phyloP scores from a whole-genome alignment of 768 basidiomycete genomes.

The Sistotremastrum suecicum region DNA sequence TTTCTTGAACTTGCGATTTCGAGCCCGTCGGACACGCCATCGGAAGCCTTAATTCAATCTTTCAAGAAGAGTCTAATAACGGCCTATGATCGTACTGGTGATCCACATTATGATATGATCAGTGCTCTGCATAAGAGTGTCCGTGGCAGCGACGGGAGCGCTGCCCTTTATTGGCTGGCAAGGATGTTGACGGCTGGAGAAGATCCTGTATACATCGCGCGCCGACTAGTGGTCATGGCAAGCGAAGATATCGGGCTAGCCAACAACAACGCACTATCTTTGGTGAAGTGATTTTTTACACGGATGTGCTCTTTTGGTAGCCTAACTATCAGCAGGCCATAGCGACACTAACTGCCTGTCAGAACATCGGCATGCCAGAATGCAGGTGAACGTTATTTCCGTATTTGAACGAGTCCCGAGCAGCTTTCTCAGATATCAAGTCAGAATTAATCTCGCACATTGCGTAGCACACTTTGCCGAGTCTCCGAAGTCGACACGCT shows the following conservation, averaged over 20 bases:
- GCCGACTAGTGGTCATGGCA: conserved; percentile 65
- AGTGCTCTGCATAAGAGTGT: conserved; percentile 76
- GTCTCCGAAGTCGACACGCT: conserved; percentile 67
- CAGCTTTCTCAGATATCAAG: no score
- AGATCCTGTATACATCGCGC: conserved; percentile 64
- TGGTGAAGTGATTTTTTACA: conserved; percentile 24
- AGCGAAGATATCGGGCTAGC: conserved; percentile 81
- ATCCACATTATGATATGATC: conserved; percentile 69
- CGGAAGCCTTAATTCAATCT: conserved; percentile 36
- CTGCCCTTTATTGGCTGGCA: conserved; percentile 82
- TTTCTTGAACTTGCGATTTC: conserved; percentile 57
- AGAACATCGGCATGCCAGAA: conserved; percentile 67
- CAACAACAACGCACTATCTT: conserved; percentile 59
- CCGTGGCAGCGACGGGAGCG: conserved; percentile 60
- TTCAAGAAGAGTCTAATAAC: conserved; percentile 50
- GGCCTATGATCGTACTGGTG: conserved; percentile 65
- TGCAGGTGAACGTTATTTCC: conserved; percentile 21
- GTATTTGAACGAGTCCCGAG: no score
- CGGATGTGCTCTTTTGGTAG: conserved; percentile 7
- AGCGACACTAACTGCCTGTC: conserved; percentile 49
- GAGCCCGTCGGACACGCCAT: conserved; percentile 24
- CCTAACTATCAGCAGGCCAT: conserved; percentile 31
- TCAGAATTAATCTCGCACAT: conserved; percentile 58
- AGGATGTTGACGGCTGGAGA: conserved; percentile 72
- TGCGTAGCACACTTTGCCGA: conserved; percentile 68